phyloP scores from a whole-genome alignment of 495 filamentous ascomycete genomes.

The Pyrenula aspistea region DNA sequence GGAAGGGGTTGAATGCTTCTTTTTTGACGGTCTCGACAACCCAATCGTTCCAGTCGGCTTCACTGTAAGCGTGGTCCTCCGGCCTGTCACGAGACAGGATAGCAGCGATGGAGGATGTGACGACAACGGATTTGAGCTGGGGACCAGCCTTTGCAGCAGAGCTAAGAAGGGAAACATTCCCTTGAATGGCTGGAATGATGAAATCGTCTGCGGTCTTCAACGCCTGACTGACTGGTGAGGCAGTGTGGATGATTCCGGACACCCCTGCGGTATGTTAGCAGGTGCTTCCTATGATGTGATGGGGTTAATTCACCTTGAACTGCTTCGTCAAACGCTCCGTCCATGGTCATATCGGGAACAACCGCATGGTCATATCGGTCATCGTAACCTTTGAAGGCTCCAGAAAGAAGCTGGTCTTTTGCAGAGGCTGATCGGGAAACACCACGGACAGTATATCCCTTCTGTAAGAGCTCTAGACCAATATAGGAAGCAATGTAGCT shows the following conservation, averaged over 20 bases:
- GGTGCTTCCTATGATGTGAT: background rate
- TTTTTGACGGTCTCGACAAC: slow-evolving; percentile 16
- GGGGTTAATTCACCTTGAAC: slow-evolving; percentile 20
- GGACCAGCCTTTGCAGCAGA: slow-evolving; percentile 35
- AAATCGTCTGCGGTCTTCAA: slow-evolving; percentile 23
- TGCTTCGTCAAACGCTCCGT: slow-evolving; percentile 26
- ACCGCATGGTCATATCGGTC: slow-evolving; percentile 22
- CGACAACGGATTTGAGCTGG: slow-evolving; percentile 34
- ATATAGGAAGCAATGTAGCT: slow-evolving; percentile 36
- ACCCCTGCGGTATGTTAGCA: slow-evolving; percentile 2
- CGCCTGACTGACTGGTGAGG: slow-evolving; percentile 25
- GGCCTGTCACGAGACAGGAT: slow-evolving; percentile 15
- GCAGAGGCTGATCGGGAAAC: slow-evolving; percentile 9
- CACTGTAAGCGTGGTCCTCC: slow-evolving; percentile 31
- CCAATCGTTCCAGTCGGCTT: slow-evolving; percentile 25
- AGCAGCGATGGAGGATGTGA: slow-evolving; percentile 16
- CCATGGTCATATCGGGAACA: slow-evolving; percentile 24
- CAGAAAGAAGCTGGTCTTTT: slow-evolving; percentile 10
- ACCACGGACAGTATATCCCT: slow-evolving; percentile 29
- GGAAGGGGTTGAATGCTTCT: slow-evolving; percentile 10
- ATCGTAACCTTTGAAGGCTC: slow-evolving; percentile 12
- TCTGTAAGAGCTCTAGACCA: slow-evolving; percentile 24
- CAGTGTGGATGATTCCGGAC: slow-evolving; percentile 9
- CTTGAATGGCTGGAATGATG: slow-evolving; percentile 25
- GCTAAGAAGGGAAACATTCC: slow-evolving; percentile 25